Base-by-base conservation (phyloP, 129 eudicot species). In the Artemisia tridentata region DNA sequence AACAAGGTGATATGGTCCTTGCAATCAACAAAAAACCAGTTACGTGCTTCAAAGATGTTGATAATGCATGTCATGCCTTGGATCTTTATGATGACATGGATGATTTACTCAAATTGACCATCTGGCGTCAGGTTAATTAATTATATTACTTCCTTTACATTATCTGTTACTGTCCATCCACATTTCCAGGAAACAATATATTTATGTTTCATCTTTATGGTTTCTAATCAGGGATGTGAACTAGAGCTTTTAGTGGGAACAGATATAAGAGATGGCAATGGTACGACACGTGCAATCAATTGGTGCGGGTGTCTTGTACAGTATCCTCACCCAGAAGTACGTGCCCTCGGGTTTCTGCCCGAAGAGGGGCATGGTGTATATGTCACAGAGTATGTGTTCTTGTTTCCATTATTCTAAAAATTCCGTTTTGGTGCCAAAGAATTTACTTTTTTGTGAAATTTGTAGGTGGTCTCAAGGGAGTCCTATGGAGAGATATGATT, bases 271-370 rank as follows among this genome's bases (percentile, higher is more conserved):
- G 91, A 92, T 51, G 98, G 98, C 58, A 86, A 83, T 69, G 98
- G 96, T 43, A 86, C 98, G 4, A 85, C 86, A n/a, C 89, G 89
- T 4, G 88, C 81, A 19, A 83, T 92, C 63, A 92, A 88, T 72
- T 92, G 96, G 98, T 88, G 95, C 73, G 96, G 98, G 21, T 86
- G 87, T 77, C 83, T 86, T 72, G 86, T 92, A 46, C 98, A 92
- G 62, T 95, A 88, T 49, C 89, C 98, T 55, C 91, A 88, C 68
- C 82, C 88, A 11, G 96, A 93, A 3, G 98, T 91, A 9, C 87
- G 96, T 60, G 88, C 98, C 67, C 96, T 88, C 58, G 98, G 96
- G 31, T 91, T 34, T 34, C 41, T 34, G 41, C 41, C 41, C 7
- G 41, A 34, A 34, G 41, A 34, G 8, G 41, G 41, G 8, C 41